Evolutionary conservation across 768 basidiomycete genomes (phyloP), one percentile per base, ranked within the genome.

Genomic region (Kwoniella sp.): DNA sequence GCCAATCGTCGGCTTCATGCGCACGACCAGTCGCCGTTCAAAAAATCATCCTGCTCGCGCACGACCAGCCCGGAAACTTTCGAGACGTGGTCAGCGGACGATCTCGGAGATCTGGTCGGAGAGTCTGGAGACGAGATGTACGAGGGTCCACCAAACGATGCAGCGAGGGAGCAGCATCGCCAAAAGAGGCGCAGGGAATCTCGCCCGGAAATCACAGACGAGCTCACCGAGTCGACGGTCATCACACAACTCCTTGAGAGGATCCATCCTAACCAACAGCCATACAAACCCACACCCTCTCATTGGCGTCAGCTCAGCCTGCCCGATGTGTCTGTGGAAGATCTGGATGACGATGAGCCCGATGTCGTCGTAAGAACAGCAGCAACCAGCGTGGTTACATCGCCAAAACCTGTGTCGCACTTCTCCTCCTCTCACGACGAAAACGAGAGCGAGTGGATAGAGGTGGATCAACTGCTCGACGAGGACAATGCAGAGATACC

Each of bases 371-470:
- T 50, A 14, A 12, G 26, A 19, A 37, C 42, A 3, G 14, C 27
- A 15, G 26, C 34, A 5, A 46, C 34, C 17, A 55, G 45, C 17
- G 27, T 29, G 15, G 34, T 25, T 15, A 29, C 28, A 15, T 31
- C 37, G 39, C 46, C 46, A 6, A 22, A 20, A 22, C 9, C 41
- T 0, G 22, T n/a, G 3, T 54, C 38, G 27, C 12, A 10, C 12
- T n/a, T 45, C 10, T 54, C 52, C 12, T n/a, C 1, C 27, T 14
- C 17, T 44, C 36, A 5, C 33, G 6, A 22, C 11, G 53, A 48
- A 3, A 60, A 53, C 14, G 65, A 63, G 15, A 56, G 64, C 11
- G 73, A 75, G 1, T 75, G 74, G 74, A 50, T 69, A 46, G 71
- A 70, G 33, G 61, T 75, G 17, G 65, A 66, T 22, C 32, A 43